A percentile compares a stretch with the other conserved stretches of the same genome.
Conservation (phyloP, 352 stramenopile genomes). For the Globisporangium radiosum region DNA sequence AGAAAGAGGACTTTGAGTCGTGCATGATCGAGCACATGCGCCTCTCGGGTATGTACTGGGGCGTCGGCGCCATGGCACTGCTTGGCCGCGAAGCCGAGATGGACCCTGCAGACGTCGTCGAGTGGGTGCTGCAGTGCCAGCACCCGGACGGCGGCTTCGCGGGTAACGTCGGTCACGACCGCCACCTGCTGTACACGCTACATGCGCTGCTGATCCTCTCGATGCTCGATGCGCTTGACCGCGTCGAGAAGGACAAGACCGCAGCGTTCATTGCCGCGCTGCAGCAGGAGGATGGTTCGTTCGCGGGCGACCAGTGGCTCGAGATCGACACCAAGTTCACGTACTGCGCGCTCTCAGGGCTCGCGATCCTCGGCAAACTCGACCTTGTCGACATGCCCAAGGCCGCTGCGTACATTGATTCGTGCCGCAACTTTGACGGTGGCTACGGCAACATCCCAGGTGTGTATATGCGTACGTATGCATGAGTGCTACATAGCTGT, state of each 20-base stretch:
- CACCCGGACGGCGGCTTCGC: conserved; percentile 91
- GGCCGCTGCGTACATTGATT: conserved; percentile 91
- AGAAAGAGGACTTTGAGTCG: conserved; percentile 88
- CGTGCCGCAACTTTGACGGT: conserved; percentile 97
- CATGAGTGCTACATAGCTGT: neutral
- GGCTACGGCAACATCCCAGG: conserved; percentile 86
- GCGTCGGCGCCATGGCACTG: conserved; percentile 92
- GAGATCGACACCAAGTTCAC: conserved; percentile 99
- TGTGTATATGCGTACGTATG: conserved; percentile 3
- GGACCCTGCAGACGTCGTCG: conserved; percentile 79
- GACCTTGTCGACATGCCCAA: conserved; percentile 83
- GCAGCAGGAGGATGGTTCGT: conserved; percentile 96
- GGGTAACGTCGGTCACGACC: conserved; percentile 95
- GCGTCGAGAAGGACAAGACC: conserved; percentile 76
- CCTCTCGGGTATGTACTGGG: conserved; percentile 99
- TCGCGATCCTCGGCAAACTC: conserved; percentile 91
- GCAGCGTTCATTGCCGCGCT: conserved; percentile 82
- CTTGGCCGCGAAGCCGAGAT: conserved; percentile 87
- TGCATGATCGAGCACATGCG: conserved; percentile 96
- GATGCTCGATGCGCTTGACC: conserved; percentile 86
- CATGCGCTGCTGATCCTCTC: conserved; percentile 96
- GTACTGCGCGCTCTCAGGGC: conserved; percentile 95
- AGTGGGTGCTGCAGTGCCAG: conserved; percentile 95
- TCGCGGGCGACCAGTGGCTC: conserved; percentile 94
- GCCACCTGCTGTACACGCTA: conserved; percentile 97